These are phyloP conservation scores for Arthrobotrys megalospora DNA, from an alignment of 2,329 filamentous ascomycete species.

Conservation along the genomic window DNA sequence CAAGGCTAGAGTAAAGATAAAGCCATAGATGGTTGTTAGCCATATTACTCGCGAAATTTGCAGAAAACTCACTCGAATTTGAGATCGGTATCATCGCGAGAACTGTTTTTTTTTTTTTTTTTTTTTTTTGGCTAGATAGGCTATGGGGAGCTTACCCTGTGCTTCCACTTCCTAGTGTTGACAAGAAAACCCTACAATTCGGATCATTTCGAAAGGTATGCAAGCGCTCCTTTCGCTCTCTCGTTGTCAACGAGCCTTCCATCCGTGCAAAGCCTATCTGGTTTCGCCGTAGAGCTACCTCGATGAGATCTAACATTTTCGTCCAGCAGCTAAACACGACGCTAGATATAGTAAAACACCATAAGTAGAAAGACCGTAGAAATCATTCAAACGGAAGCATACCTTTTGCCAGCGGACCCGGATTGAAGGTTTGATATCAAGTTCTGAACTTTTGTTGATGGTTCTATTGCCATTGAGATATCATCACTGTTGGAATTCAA, in stretches of 20 bases:
- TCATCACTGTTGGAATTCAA: neutral
- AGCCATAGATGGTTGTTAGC: too few relatives aligned
- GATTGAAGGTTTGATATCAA: conserved; percentile 63
- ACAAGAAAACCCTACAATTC: conserved; percentile 63
- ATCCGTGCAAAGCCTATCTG: conserved; percentile 63
- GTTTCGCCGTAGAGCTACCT: conserved; percentile 61
- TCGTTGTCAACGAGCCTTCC: conserved; percentile 63
- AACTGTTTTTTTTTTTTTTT: too few relatives aligned
- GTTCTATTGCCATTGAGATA: neutral
- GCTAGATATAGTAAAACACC: conserved; percentile 56
- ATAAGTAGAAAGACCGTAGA: too few relatives aligned
- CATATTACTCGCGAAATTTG: too few relatives aligned
- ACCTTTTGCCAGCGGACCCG: conserved; percentile 63
- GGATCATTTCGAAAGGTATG: conserved; percentile 62
- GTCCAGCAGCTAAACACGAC: conserved; percentile 67
- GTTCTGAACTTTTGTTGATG: conserved; percentile 62
- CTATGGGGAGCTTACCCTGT: conserved; percentile 65
- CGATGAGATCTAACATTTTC: conserved; percentile 65
- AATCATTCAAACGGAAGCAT: neutral
- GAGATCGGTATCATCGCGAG: too few relatives aligned
- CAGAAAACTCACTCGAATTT: too few relatives aligned
- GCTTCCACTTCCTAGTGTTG: conserved; percentile 65
- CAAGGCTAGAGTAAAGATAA: conserved; percentile 61
- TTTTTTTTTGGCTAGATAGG: too few relatives aligned
- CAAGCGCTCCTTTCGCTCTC: conserved; percentile 61